Evolutionary conservation across 192 early-diverging fungal species (phyloP).

Genomic region (Ambispora gerdemannii): DNA sequence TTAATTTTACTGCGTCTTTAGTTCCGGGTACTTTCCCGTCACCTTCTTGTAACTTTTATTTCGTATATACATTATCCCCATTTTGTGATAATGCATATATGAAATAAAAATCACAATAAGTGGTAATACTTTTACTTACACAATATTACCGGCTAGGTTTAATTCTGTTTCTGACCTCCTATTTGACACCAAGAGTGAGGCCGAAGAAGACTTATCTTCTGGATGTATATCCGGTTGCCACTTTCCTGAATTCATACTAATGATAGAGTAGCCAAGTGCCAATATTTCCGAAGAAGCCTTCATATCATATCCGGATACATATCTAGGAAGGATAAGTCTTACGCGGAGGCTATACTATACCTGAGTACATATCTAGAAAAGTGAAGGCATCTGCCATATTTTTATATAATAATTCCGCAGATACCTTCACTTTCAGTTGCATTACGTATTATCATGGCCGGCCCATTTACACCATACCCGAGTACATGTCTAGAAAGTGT

Average conservation of each 20-base stretch:
- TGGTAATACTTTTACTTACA: not conserved
- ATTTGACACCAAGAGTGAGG: too few relatives aligned
- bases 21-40: not conserved
- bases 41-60: constrained; percentile 1
- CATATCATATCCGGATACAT: constrained; percentile 1
- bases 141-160: too few relatives aligned
- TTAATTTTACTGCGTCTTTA: too few relatives aligned
- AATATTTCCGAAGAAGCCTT: constrained; percentile 3
- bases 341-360: not conserved
- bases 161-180: too few relatives aligned
- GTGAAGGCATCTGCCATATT: too few relatives aligned
- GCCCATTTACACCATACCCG: constrained; percentile 7
- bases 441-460: too few relatives aligned
- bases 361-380: too few relatives aligned
- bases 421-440: too few relatives aligned
- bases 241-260: constrained; percentile 1
- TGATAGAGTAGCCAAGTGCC: not conserved
- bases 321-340: constrained; percentile 3
- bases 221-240: too few relatives aligned
- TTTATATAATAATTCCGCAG: too few relatives aligned
- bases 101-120: not conserved
- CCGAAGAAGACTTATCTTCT: too few relatives aligned
- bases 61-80: not conserved
- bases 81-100: not conserved
- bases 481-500: not conserved